Evolutionary conservation across 805 yeast species (phyloP).

Genomic region (Yamadazyma akitaensis): DNA sequence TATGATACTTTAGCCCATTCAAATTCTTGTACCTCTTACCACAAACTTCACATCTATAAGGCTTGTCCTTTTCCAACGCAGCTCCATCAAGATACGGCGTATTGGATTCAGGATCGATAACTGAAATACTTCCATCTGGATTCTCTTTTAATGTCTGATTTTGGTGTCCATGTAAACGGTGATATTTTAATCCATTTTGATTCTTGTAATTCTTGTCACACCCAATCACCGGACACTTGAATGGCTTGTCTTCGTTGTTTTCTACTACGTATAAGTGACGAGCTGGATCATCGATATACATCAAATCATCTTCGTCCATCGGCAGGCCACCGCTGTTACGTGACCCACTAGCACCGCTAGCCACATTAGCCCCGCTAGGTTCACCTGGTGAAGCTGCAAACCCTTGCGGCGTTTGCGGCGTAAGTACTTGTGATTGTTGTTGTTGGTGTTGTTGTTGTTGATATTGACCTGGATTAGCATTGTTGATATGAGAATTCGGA

Average conservation of each 20-base stretch:
- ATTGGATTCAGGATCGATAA: slow-evolving; percentile 86
- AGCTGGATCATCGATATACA: slow-evolving; percentile 96
- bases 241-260: slow-evolving; percentile 89
- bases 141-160: slow-evolving; percentile 88
- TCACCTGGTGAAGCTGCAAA: slow-evolving; percentile 15
- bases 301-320: slow-evolving; percentile 53
- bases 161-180: slow-evolving; percentile 94
- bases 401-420: slow-evolving; percentile 18
- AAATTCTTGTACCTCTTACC: slow-evolving; percentile 95
- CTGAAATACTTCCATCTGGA: slow-evolving; percentile 88
- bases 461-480: slow-evolving; percentile 4
- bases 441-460: slow-evolving; percentile 14
- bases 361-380: slow-evolving; percentile 13
- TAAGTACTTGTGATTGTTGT: slow-evolving; percentile 10
- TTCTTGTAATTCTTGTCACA: slow-evolving; percentile 97
- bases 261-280: slow-evolving; percentile 90
- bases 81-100: slow-evolving; percentile 91
- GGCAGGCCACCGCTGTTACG: slow-evolving; percentile 18
- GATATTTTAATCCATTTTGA: slow-evolving; percentile 96
- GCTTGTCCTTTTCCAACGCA: slow-evolving; percentile 96
- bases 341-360: neutral
- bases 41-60: slow-evolving; percentile 96
- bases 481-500: slow-evolving; percentile 13
- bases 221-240: slow-evolving; percentile 96
- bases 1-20: slow-evolving; percentile 93